Evolutionary conservation across 2,329 filamentous ascomycete species (phyloP), one percentile per base, ranked within the genome.

Genomic region (Colletotrichum abscissum): DNA sequence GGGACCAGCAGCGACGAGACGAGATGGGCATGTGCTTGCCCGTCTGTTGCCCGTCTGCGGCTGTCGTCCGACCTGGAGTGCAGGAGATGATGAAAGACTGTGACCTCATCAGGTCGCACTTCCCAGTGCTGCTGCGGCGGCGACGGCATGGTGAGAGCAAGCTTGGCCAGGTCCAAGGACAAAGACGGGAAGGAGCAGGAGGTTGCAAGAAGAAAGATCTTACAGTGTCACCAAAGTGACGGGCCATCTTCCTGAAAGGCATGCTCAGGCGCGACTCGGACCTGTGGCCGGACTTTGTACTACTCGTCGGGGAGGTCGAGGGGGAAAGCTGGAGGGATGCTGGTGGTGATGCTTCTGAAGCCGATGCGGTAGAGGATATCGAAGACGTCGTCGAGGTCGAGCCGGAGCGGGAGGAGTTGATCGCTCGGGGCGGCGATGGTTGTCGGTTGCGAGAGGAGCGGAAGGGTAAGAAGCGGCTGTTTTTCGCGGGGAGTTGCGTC

Each of bases 171-270:
- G 11, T 19, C n/a, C 26, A n/a, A 58, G 28, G 33, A 52, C 42
- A 24, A 56, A 65, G 68, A 57, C 33, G 33, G 64, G 70, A 69
- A 74, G 69, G 74, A 74, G 75, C 70, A 70, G 68, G 73, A 22
- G 16, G 4, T 3, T 33, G 38, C 38, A 42, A 42, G 14, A 38
- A 22, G 28, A 28, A 22, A 1, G 19, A 73, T 79, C 84, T 78
- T 82, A 86, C 84, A 75, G 85, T 82, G 76, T 87, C 85, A 78
- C 85, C 85, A 74, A 87, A 85, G 63, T 85, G 84, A 78, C 85
- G 85, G 65, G 84, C 84, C 80, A 87, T 83, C 33, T 80, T 79
- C 59, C 79, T 76, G 70, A 81, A 79, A 33, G 79, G 78, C 79
- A 80, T 80, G 33, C 68, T 75, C 57, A 76, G 30, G 16, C 69